These are phyloP conservation scores for Miscanthus lutarioriparius DNA, from an alignment of 176 grass and related monocot genomes.

Conservation along the genomic window DNA sequence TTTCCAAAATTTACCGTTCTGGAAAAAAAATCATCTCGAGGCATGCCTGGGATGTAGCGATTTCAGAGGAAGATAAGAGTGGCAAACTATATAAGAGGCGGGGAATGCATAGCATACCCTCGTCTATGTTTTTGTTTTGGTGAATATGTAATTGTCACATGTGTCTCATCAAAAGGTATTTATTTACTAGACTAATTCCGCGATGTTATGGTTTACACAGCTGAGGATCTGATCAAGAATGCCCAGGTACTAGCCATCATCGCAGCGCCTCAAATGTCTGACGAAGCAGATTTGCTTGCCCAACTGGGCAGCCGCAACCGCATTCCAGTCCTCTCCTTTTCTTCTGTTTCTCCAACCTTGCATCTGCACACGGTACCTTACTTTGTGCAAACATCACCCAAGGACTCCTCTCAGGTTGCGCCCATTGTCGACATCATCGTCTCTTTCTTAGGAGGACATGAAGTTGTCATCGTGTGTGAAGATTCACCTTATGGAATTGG, in stretches of 20 bases:
- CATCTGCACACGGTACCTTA: slow-evolving; percentile 8
- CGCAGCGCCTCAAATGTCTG: slow-evolving; percentile 3
- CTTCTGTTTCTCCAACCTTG: slow-evolving; percentile 20
- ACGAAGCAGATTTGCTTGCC: slow-evolving; percentile 2
- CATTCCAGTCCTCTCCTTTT: slow-evolving; percentile 41
- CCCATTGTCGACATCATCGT: slow-evolving; percentile 34
- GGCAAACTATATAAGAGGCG: no score
- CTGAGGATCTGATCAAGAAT: slow-evolving; percentile 42
- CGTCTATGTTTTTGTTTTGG: no score
- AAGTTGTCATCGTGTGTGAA: slow-evolving; percentile 40
- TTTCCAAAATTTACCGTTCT: no score
- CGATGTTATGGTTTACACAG: background rate
- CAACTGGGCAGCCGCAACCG: slow-evolving; percentile 4
- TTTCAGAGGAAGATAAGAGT: no score
- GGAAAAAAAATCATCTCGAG: no score
- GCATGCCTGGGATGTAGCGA: no score
- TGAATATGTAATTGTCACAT: no score
- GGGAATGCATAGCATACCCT: no score
- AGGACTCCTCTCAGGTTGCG: slow-evolving; percentile 24
- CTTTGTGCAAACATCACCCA: slow-evolving; percentile 44
- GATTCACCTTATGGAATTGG: slow-evolving; percentile 34
- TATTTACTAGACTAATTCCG: background rate
- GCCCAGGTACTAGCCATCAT: slow-evolving; percentile 33
- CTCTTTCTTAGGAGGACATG: slow-evolving; percentile 37
- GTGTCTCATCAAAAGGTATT: background rate